phyloP scores from a whole-genome alignment of 805 yeast species.

The Kuraishia hungarica region DNA sequence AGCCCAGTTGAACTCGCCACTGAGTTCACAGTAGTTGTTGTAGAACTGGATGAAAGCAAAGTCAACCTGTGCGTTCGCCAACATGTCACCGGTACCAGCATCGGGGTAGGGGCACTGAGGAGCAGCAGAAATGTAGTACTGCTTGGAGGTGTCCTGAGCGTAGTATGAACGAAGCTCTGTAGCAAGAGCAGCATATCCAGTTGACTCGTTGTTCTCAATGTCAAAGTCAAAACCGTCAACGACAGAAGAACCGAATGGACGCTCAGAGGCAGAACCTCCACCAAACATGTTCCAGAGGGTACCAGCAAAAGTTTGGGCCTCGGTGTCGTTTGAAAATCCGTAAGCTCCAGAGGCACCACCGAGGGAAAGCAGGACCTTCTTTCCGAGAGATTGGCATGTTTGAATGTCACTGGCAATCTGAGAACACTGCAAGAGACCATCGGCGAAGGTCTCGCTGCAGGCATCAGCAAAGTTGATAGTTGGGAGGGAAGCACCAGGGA shows the following conservation, averaged over 20 bases:
- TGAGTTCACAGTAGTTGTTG: constrained; percentile 68
- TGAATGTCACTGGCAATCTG: constrained; percentile 52
- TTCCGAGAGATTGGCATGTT: constrained; percentile 73
- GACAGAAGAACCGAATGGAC: constrained; percentile 65
- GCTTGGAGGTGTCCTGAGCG: constrained; percentile 34
- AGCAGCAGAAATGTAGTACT: constrained; percentile 76
- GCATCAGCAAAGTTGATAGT: constrained; percentile 51
- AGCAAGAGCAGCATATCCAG: constrained; percentile 64
- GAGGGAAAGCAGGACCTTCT: constrained; percentile 66
- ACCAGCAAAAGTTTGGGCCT: constrained; percentile 53
- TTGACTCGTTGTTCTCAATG: constrained; percentile 47
- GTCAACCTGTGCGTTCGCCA: constrained; percentile 53
- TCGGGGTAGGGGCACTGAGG: constrained; percentile 93
- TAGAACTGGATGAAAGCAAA: constrained; percentile 84
- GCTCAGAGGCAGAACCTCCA: constrained; percentile 37
- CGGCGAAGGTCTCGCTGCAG: constrained; percentile 29
- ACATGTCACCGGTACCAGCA: constrained; percentile 34
- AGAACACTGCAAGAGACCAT: constrained; percentile 33
- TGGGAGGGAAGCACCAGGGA: constrained; percentile 36
- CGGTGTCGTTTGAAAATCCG: constrained; percentile 40
- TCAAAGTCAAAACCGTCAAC: constrained; percentile 84
- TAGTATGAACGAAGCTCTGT: constrained; percentile 33
- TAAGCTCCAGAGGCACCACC: constrained; percentile 64
- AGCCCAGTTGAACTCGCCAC: constrained; percentile 48
- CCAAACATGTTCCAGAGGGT: constrained; percentile 59